These are phyloP conservation scores for Samsoniella hepiali DNA, from an alignment of 2,329 filamentous ascomycete genomes.

Conservation along the genomic window DNA sequence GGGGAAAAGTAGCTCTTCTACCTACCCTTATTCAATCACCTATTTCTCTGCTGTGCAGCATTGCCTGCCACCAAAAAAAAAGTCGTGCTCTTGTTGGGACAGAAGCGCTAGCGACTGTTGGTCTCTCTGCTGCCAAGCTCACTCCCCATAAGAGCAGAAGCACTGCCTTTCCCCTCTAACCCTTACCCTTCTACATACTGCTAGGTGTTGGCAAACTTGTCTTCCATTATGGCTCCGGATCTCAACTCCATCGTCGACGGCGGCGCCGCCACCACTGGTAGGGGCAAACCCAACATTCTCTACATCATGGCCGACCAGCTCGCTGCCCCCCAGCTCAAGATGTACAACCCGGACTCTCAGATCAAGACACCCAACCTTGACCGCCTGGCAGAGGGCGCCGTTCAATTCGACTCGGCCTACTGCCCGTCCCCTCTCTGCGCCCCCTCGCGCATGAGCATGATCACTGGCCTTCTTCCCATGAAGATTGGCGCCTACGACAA, in stretches of 20 bases:
- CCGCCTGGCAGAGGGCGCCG: constrained; percentile 72
- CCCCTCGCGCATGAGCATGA: constrained; percentile 90
- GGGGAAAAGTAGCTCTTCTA: constrained; percentile 24
- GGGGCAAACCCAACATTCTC: constrained; percentile 40
- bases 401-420: constrained; percentile 92
- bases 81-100: constrained; percentile 4
- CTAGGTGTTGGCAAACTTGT: background rate
- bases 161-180: constrained; percentile 5
- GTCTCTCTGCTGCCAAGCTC: background rate
- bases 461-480: constrained; percentile 85
- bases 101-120: background rate
- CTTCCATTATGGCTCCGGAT: constrained; percentile 62
- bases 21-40: constrained; percentile 25
- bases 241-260: constrained; percentile 64
- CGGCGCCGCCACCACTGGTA: constrained; percentile 24
- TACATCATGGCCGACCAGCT: constrained; percentile 98
- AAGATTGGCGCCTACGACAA: constrained; percentile 93
- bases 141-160: constrained; percentile 10
- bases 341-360: constrained; percentile 83
- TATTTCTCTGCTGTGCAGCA: constrained; percentile 21
- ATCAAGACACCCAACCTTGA: constrained; percentile 93
- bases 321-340: constrained; percentile 83
- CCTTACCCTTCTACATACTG: constrained; percentile 1
- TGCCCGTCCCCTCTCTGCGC: constrained; percentile 92
- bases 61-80: constrained; percentile 12